Conservation (phyloP, 306 rosid species). For the Vachellia pachyceras region DNA sequence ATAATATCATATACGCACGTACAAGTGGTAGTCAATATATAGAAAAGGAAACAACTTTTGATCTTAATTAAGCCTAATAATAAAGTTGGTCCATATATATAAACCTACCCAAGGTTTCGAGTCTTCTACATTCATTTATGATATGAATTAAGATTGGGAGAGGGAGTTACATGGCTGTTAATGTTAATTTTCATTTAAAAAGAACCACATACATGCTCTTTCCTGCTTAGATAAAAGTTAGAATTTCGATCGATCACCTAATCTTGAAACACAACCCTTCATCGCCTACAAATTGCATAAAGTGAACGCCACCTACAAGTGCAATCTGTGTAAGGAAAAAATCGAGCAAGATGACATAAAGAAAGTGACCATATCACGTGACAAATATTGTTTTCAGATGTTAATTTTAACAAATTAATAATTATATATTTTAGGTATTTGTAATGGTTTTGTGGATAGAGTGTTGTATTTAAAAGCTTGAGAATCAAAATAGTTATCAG, state of each 20-base stretch:
- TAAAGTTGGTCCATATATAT: neutral
- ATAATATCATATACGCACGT: too few species aligned
- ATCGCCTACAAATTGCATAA: too few species aligned
- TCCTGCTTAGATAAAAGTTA: too few species aligned
- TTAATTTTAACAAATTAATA: too few species aligned
- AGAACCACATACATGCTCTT: too few species aligned
- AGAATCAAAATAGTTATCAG: neutral
- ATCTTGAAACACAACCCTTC: too few species aligned
- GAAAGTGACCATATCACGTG: neutral
- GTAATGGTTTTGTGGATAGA: neutral
- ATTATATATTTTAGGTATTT: too few species aligned
- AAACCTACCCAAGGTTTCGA: neutral
- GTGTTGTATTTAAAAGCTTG: neutral
- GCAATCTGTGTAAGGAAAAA: neutral
- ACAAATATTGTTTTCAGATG: neutral
- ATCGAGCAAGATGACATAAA: neutral
- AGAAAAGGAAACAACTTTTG: neutral
- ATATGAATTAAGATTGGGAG: neutral
- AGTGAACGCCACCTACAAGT: too few species aligned
- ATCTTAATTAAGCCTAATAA: neutral
- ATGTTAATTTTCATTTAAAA: too few species aligned
- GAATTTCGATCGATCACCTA: too few species aligned
- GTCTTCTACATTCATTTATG: neutral
- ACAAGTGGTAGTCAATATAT: neutral
- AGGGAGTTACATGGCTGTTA: too few species aligned